Evolutionary conservation across 192 early-diverging fungal genomes (phyloP).

Genomic region (Rhizoclosmatium globosum): DNA sequence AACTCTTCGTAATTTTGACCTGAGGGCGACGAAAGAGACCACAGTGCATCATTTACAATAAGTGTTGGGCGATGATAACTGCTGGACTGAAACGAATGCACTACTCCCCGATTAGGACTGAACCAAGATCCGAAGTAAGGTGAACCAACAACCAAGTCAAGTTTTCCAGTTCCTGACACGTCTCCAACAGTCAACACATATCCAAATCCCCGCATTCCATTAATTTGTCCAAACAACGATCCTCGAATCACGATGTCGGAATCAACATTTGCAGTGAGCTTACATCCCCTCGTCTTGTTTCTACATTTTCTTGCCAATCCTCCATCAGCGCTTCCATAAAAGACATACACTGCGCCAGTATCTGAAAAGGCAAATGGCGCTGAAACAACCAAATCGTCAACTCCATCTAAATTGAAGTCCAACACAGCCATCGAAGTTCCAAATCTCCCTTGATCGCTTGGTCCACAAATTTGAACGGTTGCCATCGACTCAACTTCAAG

Average conservation of each 20-base stretch:
- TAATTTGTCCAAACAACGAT: neutral
- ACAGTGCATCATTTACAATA: constrained; percentile 10
- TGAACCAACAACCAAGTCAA: constrained; percentile 29
- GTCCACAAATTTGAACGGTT: constrained; percentile 4
- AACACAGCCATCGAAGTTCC: constrained; percentile 79
- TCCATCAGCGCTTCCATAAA: constrained; percentile 18
- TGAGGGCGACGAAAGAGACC: constrained; percentile 4
- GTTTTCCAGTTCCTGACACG: neutral
- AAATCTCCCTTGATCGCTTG: constrained; percentile 57
- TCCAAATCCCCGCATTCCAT: constrained; percentile 19
- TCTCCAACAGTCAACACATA: constrained; percentile 22
- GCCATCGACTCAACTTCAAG: constrained; percentile 2
- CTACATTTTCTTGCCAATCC: neutral
- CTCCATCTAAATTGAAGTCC: constrained; percentile 86
- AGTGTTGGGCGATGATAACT: neutral
- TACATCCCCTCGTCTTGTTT: neutral
- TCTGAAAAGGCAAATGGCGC: constrained; percentile 48
- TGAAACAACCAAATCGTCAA: constrained; percentile 85
- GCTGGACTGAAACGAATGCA: constrained; percentile 23
- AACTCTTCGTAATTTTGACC: constrained; percentile 27
- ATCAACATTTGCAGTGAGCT: constrained; percentile 14
- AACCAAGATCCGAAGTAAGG: constrained; percentile 21
- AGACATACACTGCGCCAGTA: constrained; percentile 31
- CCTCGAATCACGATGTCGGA: constrained; percentile 24
- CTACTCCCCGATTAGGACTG: constrained; percentile 21